Evolutionary conservation across 2,329 filamentous ascomycete species (phyloP).

Genomic region (Phaeosphaeriaceae sp.): DNA sequence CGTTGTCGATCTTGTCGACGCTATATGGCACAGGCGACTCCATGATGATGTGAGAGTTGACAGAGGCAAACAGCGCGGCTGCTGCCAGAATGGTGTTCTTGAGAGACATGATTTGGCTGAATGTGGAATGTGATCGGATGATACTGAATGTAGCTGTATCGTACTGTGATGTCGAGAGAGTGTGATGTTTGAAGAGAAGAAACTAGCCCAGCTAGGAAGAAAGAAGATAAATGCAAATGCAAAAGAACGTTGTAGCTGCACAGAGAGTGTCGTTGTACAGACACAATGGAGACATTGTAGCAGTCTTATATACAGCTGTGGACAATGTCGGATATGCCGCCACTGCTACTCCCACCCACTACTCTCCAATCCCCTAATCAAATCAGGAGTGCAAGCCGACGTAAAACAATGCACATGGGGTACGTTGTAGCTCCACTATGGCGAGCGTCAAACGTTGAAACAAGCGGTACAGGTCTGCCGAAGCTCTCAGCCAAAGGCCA

Average conservation of each 20-base stretch:
- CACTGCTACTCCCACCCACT: conserved; percentile 7
- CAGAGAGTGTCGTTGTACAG: conserved; percentile 27
- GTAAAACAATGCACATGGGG: conserved; percentile 34
- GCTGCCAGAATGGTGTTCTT: conserved; percentile 59
- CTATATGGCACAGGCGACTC: conserved; percentile 70
- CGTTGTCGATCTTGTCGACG: conserved; percentile 63
- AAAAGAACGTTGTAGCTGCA: conserved; percentile 23
- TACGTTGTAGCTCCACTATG: conserved; percentile 22
- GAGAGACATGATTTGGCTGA: conserved; percentile 57
- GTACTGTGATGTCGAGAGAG: neutral
- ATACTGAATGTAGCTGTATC: neutral
- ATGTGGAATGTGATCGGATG: neutral
- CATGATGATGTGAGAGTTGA: conserved; percentile 80
- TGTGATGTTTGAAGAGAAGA: conserved; percentile 9
- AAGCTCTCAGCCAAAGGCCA: conserved; percentile 42
- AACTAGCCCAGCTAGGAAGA: conserved; percentile 44
- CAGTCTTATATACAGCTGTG: conserved; percentile 41
- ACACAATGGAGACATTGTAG: conserved; percentile 13
- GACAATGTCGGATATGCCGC: conserved; percentile 18
- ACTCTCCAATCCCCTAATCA: conserved; percentile 42
- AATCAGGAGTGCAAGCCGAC: too few species aligned
- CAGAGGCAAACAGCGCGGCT: conserved; percentile 62
- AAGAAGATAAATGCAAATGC: conserved; percentile 18
- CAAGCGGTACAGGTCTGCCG: conserved; percentile 31
- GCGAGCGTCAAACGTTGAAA: conserved; percentile 45